Evolutionary conservation across 257 asterid species (phyloP).

Genomic region (Nemophila menziesii): DNA sequence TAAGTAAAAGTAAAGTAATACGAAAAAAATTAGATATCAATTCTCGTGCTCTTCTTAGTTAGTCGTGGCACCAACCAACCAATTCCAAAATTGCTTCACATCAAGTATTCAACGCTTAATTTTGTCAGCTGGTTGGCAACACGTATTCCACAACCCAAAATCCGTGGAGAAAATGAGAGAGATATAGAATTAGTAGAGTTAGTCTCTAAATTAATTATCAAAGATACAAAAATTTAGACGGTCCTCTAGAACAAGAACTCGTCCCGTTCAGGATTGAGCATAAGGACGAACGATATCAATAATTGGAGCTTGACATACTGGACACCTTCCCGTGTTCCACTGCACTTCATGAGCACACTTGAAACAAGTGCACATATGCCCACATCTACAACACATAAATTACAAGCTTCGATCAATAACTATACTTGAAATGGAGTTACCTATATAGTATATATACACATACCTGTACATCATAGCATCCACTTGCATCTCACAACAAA

Average conservation of each 20-base stretch:
- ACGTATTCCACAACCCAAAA: too few relatives aligned
- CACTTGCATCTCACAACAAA: slow-evolving; percentile 55
- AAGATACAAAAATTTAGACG: neutral
- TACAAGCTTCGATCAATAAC: too few relatives aligned
- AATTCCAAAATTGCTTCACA: too few relatives aligned
- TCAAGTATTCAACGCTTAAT: too few relatives aligned
- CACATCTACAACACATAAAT: slow-evolving; percentile 43
- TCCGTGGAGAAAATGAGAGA: too few relatives aligned
- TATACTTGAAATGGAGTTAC: neutral
- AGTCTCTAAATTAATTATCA: too few relatives aligned
- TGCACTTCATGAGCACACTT: slow-evolving; percentile 68
- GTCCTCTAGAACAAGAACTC: slow-evolving; percentile 21
- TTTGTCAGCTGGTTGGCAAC: too few relatives aligned
- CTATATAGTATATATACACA: neutral
- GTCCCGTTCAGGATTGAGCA: slow-evolving; percentile 27
- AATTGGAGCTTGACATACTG: slow-evolving; percentile 65
- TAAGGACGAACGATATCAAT: slow-evolving; percentile 51
- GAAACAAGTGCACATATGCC: slow-evolving; percentile 91
- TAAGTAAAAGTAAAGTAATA: too few relatives aligned
- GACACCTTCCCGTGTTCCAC: slow-evolving; percentile 59
- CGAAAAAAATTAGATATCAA: too few relatives aligned
- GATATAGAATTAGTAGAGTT: too few relatives aligned
- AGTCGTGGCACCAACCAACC: too few relatives aligned
- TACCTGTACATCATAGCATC: slow-evolving; percentile 81
- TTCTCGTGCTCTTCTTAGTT: too few relatives aligned